phyloP scores from a whole-genome alignment of 306 rosid genomes.

The Rosa rugosa region DNA sequence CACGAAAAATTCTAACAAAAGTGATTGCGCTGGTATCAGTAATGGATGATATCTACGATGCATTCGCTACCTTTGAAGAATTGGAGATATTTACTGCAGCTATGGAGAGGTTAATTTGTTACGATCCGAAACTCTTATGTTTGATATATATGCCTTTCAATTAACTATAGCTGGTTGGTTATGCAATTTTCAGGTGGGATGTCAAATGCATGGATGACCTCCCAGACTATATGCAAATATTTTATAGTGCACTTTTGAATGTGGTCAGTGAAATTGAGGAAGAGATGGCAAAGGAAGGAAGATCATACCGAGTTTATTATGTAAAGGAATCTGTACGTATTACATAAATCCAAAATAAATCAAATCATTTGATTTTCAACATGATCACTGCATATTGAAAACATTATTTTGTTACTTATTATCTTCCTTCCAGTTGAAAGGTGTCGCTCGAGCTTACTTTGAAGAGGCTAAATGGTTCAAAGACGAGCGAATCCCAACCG shows the following conservation, averaged over 20 bases:
- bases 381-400: neutral
- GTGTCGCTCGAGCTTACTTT: slow-evolving; percentile 23
- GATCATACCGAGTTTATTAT: slow-evolving; percentile 8
- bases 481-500: slow-evolving; percentile 26
- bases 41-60: slow-evolving; percentile 49
- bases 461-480: slow-evolving; percentile 48
- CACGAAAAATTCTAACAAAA: slow-evolving; percentile 31
- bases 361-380: neutral
- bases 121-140: neutral
- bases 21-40: slow-evolving; percentile 22
- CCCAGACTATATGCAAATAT: slow-evolving; percentile 26
- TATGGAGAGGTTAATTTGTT: slow-evolving; percentile 31
- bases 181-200: slow-evolving; percentile 27
- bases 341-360: neutral
- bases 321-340: slow-evolving; percentile 21
- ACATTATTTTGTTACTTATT: too few relatives aligned
- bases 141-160: neutral
- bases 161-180: neutral
- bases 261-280: slow-evolving; percentile 25
- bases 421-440: slow-evolving; percentile 28
- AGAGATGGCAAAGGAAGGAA: slow-evolving; percentile 20
- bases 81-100: slow-evolving; percentile 38
- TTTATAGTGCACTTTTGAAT: slow-evolving; percentile 8
- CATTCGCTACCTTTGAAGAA: slow-evolving; percentile 44
- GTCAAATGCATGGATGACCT: slow-evolving; percentile 8